A percentile compares a stretch with the other conserved stretches of the same genome.
phyloP scores from a whole-genome alignment of 495 filamentous ascomycete species.

The Talaromyces liani region DNA sequence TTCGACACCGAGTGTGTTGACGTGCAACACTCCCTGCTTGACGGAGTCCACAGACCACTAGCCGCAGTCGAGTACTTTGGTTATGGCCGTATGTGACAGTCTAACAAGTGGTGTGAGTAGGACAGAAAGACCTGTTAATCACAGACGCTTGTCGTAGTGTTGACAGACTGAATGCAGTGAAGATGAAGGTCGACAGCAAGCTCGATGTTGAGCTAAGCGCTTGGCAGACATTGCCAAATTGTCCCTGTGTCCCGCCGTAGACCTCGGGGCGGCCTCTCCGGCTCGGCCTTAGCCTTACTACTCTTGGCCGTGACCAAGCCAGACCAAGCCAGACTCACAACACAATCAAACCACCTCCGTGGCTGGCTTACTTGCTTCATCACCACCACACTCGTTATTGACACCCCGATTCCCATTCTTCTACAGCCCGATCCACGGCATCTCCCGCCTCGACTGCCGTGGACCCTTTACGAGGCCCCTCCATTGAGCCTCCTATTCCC shows the following conservation, averaged over 20 bases:
- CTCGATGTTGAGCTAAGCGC: background rate
- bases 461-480: conserved; percentile 9
- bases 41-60: background rate
- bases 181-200: background rate
- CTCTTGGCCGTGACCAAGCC: background rate
- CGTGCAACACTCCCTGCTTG: background rate
- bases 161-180: background rate
- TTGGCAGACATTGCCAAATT: background rate
- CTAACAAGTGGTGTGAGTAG: too few species aligned
- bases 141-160: background rate
- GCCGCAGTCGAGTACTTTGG: background rate
- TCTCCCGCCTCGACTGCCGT: conserved; percentile 6
- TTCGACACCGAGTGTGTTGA: background rate
- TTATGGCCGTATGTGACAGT: too few species aligned
- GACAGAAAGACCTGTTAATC: background rate
- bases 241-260: background rate
- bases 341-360: conserved; percentile 1
- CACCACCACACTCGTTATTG: conserved; percentile 12
- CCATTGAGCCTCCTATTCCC: conserved; percentile 8
- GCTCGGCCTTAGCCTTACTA: background rate
- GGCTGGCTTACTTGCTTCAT: conserved; percentile 2
- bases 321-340: background rate
- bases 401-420: conserved; percentile 6
- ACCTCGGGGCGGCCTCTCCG: background rate
- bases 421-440: background rate